Evolutionary conservation across 164 flowering plant genomes (phyloP).

Genomic region (Vitis labrusca): DNA sequence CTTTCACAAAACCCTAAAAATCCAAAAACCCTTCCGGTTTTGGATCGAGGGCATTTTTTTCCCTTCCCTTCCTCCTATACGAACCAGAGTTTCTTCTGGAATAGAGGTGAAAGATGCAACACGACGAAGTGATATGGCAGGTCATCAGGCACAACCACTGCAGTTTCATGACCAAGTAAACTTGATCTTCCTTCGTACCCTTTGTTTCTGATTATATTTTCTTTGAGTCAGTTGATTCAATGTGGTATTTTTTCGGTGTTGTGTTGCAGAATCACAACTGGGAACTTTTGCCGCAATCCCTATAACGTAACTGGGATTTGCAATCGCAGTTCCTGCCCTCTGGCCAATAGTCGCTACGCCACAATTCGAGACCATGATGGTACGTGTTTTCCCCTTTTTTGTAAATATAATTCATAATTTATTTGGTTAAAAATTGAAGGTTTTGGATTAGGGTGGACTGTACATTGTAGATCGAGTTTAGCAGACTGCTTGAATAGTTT

Average conservation of each 20-base stretch:
- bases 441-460: too few relatives aligned
- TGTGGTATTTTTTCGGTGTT: background rate
- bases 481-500: too few relatives aligned
- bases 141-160: constrained; percentile 91
- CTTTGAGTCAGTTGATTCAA: background rate
- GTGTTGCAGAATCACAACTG: constrained; percentile 58
- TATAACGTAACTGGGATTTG: constrained; percentile 91
- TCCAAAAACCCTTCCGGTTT: too few relatives aligned
- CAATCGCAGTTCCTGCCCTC: constrained; percentile 93
- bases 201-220: background rate
- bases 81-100: too few relatives aligned
- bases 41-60: too few relatives aligned
- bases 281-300: constrained; percentile 83
- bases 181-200: background rate
- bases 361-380: constrained; percentile 48
- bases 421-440: too few relatives aligned
- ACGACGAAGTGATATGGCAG: constrained; percentile 95
- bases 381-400: too few relatives aligned
- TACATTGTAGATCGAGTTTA: too few relatives aligned
- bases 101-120: constrained; percentile 57
- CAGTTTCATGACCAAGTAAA: constrained; percentile 92
- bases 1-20: too few relatives aligned
- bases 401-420: too few relatives aligned
- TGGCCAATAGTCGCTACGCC: constrained; percentile 94
- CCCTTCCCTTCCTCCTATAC: too few relatives aligned